Percentiles rank a stretch among this genome's conserved stretches.
Conservation (phyloP, 176 grass and related monocot species). For the Cenchrus americanus region DNA sequence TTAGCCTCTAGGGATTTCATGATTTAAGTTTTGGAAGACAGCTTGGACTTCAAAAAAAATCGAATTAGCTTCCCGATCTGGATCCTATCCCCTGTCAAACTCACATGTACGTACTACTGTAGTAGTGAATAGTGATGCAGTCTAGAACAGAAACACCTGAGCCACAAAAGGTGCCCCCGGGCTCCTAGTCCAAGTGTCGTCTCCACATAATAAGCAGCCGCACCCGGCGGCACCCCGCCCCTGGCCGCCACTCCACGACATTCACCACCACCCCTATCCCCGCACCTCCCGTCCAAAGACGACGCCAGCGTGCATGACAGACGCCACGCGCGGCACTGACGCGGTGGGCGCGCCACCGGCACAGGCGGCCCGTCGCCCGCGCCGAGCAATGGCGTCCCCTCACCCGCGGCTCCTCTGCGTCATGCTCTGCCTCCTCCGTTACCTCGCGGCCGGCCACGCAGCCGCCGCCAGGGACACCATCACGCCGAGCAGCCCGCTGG, state of each 20-base stretch:
- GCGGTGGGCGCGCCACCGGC: neutral
- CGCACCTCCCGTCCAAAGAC: constrained; percentile 8
- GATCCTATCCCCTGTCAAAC: neutral
- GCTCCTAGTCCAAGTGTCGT: neutral
- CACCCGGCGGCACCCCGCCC: neutral
- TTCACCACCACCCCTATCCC: neutral
- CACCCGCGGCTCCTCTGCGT: neutral
- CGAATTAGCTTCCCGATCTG: neutral
- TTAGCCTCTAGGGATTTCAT: neutral
- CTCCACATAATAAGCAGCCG: constrained; percentile 6
- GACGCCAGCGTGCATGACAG: constrained; percentile 19
- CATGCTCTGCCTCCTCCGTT: neutral
- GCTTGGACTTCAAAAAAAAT: neutral
- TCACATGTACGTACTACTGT: neutral
- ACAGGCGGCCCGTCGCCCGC: neutral
- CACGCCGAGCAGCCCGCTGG: constrained; percentile 45
- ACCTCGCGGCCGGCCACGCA: constrained; percentile 10
- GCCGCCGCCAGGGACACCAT: constrained; percentile 38
- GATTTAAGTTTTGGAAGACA: neutral
- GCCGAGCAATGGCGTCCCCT: constrained; percentile 28
- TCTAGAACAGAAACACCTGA: neutral
- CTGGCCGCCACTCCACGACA: constrained; percentile 20
- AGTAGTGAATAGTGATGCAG: no score
- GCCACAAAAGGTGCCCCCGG: constrained; percentile 7
- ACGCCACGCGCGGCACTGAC: neutral